Percentiles rank a stretch among this genome's conserved stretches.
phyloP scores from a whole-genome alignment of 2,329 filamentous ascomycete species.

The Parastagonospora avenae region DNA sequence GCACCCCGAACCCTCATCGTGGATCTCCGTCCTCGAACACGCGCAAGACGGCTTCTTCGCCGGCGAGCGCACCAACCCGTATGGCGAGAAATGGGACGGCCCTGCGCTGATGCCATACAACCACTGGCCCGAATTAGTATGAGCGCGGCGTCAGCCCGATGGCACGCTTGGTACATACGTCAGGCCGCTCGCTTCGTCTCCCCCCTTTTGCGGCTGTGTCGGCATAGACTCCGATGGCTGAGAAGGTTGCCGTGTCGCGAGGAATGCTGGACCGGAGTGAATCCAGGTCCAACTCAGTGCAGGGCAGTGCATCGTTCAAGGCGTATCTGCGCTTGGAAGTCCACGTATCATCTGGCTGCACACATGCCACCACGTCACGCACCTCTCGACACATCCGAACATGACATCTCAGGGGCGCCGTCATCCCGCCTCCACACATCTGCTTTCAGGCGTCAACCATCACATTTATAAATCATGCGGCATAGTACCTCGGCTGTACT shows the following conservation, averaged over 20 bases:
- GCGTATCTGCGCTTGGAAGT: background rate
- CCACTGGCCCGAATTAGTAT: slow-evolving; percentile 57
- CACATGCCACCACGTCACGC: background rate
- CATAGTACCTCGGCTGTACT: slow-evolving; percentile 6
- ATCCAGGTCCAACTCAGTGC: too few species aligned
- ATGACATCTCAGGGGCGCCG: background rate
- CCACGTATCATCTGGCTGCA: background rate
- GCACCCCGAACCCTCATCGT: slow-evolving; percentile 61
- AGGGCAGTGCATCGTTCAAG: too few species aligned
- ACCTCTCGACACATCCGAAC: background rate
- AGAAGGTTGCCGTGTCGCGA: slow-evolving; percentile 25
- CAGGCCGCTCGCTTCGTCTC: background rate
- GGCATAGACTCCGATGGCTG: slow-evolving; percentile 4
- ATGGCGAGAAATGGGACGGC: slow-evolving; percentile 61
- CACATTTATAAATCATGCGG: slow-evolving; percentile 1
- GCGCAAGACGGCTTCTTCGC: slow-evolving; percentile 62
- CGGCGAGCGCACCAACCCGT: slow-evolving; percentile 56
- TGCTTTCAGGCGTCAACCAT: background rate
- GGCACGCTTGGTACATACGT: too few species aligned
- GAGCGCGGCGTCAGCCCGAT: slow-evolving; percentile 19
- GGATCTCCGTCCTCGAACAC: slow-evolving; percentile 59
- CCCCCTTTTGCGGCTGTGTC: slow-evolving; percentile 6
- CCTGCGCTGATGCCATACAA: slow-evolving; percentile 56
- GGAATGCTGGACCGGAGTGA: too few species aligned
- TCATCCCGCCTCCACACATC: background rate